Percentiles rank a stretch among this genome's conserved stretches.
Evolutionary conservation across 495 filamentous ascomycete genomes (phyloP).

Genomic region (Penicillium coprophilum): DNA sequence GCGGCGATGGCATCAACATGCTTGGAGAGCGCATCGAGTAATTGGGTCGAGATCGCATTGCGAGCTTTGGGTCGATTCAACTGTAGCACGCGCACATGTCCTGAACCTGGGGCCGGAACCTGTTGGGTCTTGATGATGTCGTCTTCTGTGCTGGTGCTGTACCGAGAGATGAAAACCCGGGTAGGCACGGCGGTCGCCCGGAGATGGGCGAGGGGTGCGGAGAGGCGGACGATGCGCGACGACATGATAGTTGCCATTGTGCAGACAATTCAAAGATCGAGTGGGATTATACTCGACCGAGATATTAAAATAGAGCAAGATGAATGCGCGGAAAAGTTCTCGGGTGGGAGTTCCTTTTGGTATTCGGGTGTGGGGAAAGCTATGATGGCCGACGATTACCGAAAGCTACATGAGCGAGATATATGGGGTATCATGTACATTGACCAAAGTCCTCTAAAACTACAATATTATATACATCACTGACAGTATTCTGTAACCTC

Average conservation of each 20-base stretch:
- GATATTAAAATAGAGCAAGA: background rate
- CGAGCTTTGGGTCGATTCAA: constrained; percentile 80
- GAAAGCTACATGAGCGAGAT: constrained; percentile 6
- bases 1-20: constrained; percentile 66
- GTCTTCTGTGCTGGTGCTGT: constrained; percentile 36
- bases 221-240: constrained; percentile 33
- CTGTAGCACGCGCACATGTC: constrained; percentile 82
- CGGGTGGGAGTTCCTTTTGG: constrained; percentile 6
- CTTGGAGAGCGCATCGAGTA: constrained; percentile 67
- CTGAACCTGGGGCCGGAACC: constrained; percentile 75
- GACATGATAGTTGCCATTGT: constrained; percentile 31
- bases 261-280: constrained; percentile 5
- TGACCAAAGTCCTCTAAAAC: constrained; percentile 23
- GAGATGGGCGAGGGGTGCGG: constrained; percentile 19
- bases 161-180: constrained; percentile 37
- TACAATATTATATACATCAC: constrained; percentile 26
- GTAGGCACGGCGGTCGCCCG: constrained; percentile 24
- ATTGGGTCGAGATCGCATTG: constrained; percentile 81
- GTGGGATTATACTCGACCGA: background rate
- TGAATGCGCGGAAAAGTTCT: constrained; percentile 7
- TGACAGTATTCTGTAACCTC: constrained; percentile 49
- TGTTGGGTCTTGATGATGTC: constrained; percentile 67
- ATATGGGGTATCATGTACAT: constrained; percentile 21
- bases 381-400: constrained; percentile 29
- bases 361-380: constrained; percentile 31